Percentiles rank a stretch among this genome's conserved stretches.
Evolutionary conservation across 768 basidiomycete species (phyloP).

Genomic region (Tricholoma matsutake): DNA sequence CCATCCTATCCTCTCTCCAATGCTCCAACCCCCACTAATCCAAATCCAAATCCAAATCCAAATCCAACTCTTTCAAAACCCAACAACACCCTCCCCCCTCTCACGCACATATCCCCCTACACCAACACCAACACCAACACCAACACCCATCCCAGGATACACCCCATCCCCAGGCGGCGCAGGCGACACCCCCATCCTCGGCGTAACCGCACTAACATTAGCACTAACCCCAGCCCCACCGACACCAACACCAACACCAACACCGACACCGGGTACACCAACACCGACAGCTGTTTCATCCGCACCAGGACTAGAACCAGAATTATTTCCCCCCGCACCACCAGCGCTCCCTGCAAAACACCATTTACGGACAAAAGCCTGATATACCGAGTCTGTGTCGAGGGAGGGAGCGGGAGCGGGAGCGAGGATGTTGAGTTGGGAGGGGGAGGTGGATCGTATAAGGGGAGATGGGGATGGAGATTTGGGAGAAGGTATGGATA

Average conservation of each 20-base stretch:
- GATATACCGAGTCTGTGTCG: slow-evolving; percentile 38
- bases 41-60: no score
- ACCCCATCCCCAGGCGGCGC: not conserved
- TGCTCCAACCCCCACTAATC: no score
- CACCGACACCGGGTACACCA: not conserved
- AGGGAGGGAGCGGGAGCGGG: not conserved
- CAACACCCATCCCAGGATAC: not conserved
- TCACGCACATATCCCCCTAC: not conserved
- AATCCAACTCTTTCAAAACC: not conserved
- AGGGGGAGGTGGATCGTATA: not conserved
- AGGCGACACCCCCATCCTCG: not conserved
- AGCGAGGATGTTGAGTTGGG: not conserved
- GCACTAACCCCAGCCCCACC: no score
- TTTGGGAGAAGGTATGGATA: no score
- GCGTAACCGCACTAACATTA: not conserved
- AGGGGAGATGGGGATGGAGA: not conserved
- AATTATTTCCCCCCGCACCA: no score
- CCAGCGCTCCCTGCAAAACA: slow-evolving; percentile 60
- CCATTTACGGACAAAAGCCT: slow-evolving; percentile 65
- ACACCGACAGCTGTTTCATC: no score
- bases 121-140: no score
- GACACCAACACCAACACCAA: not conserved
- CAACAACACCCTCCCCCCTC: not conserved
- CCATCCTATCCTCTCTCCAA: no score
- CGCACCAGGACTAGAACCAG: no score